A percentile compares a stretch with the other conserved stretches of the same genome.
Evolutionary conservation across 108 stramenopile species (phyloP).

Genomic region (Stephanodiscus minutulus): DNA sequence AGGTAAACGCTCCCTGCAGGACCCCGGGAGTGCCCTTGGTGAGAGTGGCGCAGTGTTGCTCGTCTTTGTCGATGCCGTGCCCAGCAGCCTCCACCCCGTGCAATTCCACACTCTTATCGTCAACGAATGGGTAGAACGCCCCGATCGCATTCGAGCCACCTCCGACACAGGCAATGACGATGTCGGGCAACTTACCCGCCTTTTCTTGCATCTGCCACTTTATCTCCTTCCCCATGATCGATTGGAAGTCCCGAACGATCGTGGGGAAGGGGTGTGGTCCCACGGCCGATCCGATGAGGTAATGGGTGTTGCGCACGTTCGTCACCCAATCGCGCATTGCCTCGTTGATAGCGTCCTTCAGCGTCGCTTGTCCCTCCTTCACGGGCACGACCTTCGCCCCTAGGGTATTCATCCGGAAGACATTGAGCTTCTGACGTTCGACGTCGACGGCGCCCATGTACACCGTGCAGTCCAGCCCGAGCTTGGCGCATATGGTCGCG

Average conservation of each 20-base stretch:
- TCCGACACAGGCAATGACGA: conserved; percentile 95
- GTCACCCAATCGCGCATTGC: conserved; percentile 99
- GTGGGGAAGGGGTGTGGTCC: conserved; percentile 98
- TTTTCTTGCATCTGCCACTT: conserved; percentile 85
- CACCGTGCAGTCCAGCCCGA: conserved; percentile 93
- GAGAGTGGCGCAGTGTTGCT: conserved; percentile 91
- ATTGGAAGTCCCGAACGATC: conserved; percentile 96
- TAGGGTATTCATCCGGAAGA: conserved; percentile 97
- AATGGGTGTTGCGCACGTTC: conserved; percentile 94
- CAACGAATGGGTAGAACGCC: conserved; percentile 90
- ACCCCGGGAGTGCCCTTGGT: conserved; percentile 92
- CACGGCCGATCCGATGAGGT: conserved; percentile 96
- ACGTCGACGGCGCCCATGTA: conserved; percentile 99
- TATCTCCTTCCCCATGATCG: conserved; percentile 88
- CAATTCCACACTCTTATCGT: conserved; percentile 83
- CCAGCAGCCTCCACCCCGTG: conserved; percentile 97
- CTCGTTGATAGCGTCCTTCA: conserved; percentile 99
- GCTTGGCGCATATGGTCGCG: conserved; percentile 95
- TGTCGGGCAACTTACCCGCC: conserved; percentile 90
- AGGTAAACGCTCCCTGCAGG: conserved; percentile 92
- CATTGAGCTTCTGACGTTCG: conserved; percentile 95
- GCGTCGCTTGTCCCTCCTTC: conserved; percentile 83
- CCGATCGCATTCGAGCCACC: conserved; percentile 98
- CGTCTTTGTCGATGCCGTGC: conserved; percentile 78
- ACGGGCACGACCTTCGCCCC: conserved; percentile 96